A percentile compares a stretch with the other conserved stretches of the same genome.
phyloP scores from a whole-genome alignment of 2,329 filamentous ascomycete genomes.

The Neophaeococcomyces aloes region DNA sequence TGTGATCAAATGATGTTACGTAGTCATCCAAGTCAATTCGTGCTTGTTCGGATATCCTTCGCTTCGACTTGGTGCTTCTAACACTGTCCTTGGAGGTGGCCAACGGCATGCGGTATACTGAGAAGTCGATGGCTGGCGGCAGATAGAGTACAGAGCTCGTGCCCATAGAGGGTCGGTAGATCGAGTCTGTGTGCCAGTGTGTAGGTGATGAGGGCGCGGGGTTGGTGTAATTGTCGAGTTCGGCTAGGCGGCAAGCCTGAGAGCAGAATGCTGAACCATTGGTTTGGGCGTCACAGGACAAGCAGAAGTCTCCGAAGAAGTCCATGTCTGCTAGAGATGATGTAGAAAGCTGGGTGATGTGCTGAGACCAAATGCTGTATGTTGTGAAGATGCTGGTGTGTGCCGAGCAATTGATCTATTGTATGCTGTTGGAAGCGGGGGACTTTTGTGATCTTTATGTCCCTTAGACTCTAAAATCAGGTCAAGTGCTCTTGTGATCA shows the following conservation, averaged over 20 bases:
- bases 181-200: conserved; percentile 44
- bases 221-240: conserved; percentile 51
- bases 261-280: conserved; percentile 79
- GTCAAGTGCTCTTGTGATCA: no score
- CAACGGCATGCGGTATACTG: conserved; percentile 35
- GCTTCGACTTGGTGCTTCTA: conserved; percentile 47
- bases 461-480: no score
- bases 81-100: conserved; percentile 53
- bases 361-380: neutral
- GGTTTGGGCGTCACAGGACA: conserved; percentile 84
- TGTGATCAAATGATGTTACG: conserved; percentile 78
- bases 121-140: conserved; percentile 65
- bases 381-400: neutral
- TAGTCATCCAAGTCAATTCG: conserved; percentile 74
- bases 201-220: conserved; percentile 29
- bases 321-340: conserved; percentile 41
- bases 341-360: neutral
- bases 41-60: conserved; percentile 60
- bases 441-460: no score
- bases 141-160: conserved; percentile 53
- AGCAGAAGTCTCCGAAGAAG: conserved; percentile 73
- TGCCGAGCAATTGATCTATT: no score
- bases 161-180: conserved; percentile 43
- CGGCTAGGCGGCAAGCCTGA: conserved; percentile 77
- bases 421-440: no score